These are phyloP conservation scores for Suillus ampliporus DNA, from an alignment of 768 basidiomycete genomes.

Conservation along the genomic window DNA sequence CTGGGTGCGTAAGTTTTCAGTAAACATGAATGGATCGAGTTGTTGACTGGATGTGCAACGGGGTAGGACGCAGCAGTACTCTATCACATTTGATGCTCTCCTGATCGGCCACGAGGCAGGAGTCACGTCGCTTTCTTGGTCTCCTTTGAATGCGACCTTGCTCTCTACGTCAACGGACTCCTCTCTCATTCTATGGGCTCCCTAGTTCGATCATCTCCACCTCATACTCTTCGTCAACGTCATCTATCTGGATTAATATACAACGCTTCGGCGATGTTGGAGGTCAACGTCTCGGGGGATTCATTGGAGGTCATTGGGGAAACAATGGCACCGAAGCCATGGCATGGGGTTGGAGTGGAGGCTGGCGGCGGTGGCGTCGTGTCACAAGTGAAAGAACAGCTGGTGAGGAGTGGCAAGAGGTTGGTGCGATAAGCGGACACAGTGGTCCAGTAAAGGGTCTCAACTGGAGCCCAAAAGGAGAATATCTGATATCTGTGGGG, in stretches of 20 bases:
- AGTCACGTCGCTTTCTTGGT: slow-evolving; percentile 89
- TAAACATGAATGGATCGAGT: background rate
- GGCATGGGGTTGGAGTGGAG: slow-evolving; percentile 94
- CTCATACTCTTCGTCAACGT: slow-evolving; percentile 44
- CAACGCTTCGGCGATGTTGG: slow-evolving; percentile 95
- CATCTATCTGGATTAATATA: slow-evolving; percentile 85
- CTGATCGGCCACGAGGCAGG: slow-evolving; percentile 96
- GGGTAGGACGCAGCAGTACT: slow-evolving; percentile 57
- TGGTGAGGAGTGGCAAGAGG: slow-evolving; percentile 70
- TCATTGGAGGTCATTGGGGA: slow-evolving; percentile 90
- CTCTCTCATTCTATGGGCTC: slow-evolving; percentile 94
- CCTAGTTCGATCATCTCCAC: slow-evolving; percentile 55
- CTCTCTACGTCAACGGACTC: slow-evolving; percentile 96
- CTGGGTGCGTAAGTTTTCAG: slow-evolving; percentile 39
- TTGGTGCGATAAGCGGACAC: slow-evolving; percentile 87
- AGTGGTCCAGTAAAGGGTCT: slow-evolving; percentile 78
- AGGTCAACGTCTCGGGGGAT: slow-evolving; percentile 89
- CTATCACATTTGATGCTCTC: slow-evolving; percentile 91
- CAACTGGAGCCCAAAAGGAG: slow-evolving; percentile 86
- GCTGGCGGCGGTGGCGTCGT: slow-evolving; percentile 87
- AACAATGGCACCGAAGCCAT: slow-evolving; percentile 64
- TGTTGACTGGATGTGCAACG: slow-evolving; percentile 10
- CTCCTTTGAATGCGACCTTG: slow-evolving; percentile 57
- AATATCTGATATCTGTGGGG: slow-evolving; percentile 88
- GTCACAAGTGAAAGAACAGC: slow-evolving; percentile 19